Conservation (phyloP, 2,329 filamentous ascomycete species). For the Phialocephala subalpina region DNA sequence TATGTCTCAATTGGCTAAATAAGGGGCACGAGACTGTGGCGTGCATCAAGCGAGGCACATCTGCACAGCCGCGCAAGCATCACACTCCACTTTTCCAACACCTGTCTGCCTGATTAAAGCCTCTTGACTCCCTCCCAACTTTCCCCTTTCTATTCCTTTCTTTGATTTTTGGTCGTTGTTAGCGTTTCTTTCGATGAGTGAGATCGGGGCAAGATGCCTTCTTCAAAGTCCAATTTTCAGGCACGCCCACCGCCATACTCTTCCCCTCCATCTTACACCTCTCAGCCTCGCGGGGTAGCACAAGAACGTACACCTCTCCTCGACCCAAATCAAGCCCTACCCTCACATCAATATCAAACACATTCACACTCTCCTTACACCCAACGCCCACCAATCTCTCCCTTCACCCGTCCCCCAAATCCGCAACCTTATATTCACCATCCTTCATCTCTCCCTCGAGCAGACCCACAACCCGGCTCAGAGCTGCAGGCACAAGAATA, state of each 20-base stretch:
- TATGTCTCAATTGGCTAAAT: background rate
- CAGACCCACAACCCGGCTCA: too few relatives aligned
- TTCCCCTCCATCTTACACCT: background rate
- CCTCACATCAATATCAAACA: background rate
- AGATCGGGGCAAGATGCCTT: background rate
- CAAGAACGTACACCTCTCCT: background rate
- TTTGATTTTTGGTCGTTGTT: background rate
- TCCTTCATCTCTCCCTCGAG: too few relatives aligned
- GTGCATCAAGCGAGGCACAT: background rate
- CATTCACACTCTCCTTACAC: background rate
- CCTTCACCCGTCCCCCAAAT: background rate
- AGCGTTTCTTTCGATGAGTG: background rate
- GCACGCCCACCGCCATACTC: background rate
- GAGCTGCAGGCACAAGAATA: too few relatives aligned
- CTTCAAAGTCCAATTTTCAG: background rate
- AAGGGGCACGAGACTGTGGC: background rate
- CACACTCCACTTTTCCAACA: constrained; percentile 1
- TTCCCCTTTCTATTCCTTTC: background rate
- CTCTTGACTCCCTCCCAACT: background rate
- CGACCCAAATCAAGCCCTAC: background rate
- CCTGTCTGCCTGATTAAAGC: background rate
- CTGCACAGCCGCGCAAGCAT: background rate
- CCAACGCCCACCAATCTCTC: background rate
- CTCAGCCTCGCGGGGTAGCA: background rate
- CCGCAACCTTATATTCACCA: background rate